Evolutionary conservation across 2,329 filamentous ascomycete species (phyloP), one percentile per base, ranked within the genome.

Genomic region (Atkinsonella texensis): DNA sequence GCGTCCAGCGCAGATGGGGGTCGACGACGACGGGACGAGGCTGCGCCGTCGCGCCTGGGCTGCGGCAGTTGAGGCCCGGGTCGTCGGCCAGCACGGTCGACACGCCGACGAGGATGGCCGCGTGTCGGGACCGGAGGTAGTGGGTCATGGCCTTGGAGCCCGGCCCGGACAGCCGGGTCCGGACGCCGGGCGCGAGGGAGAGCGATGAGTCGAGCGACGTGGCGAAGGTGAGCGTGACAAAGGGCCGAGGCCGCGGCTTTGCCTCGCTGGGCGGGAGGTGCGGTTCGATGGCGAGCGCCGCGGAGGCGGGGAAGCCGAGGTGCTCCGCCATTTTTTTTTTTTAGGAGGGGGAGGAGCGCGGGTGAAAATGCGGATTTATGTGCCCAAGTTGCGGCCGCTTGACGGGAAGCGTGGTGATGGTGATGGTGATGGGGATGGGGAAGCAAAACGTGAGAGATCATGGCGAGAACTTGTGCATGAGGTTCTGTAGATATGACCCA

Each of bases 91-190:
- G 72, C 8, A 89, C 87, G 1, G 91, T 97, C 2, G 85, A 85
- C 4, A 85, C 87, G 20, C 91, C 91, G 33, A 97, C 74, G 23
- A 94, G 75, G 58, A 96, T 95, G 40, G 87, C 89, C 56, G 87
- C 81, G 68, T 97, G 89, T 15, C 77, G 79, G 12, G 84, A 83
- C 60, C 91, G 87, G 31, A 97, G 78, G 64, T 86, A 88, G 68
- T 97, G 91, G 0, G 91, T 96, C 88, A 97, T 94, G 50, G 87
- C 79, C 68, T 95, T 95, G 39, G 88, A 88, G 56, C 83, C 75
- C 0, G 85, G 79, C 3, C 90, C 90, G 1, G 91, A 97, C 13
- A 97, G 78, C 0, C 79, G 74, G 2, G 91, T 97, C 57, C 85
- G 86, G n/a, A 81, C 74, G 13, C 89, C 89, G 0, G 89, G 88